Percentiles rank a stretch among this genome's conserved stretches.
phyloP scores from a whole-genome alignment of 371 early-diverging fungal species.

The Cokeromyces recurvatus region DNA sequence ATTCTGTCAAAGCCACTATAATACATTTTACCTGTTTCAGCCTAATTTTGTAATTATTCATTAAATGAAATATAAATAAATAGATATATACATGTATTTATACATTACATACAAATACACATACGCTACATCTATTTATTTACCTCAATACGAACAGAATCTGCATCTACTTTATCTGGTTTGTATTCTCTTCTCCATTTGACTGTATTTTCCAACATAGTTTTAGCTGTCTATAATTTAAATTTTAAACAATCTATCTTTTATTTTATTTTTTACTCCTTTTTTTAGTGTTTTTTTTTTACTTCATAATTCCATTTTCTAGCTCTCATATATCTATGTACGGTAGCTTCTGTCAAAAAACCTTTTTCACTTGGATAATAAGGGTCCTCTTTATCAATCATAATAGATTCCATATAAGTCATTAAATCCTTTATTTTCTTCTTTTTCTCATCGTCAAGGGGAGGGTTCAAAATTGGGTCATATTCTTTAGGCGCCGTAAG shows the following conservation, averaged over 20 bases:
- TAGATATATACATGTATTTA: too few relatives aligned
- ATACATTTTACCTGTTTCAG: constrained; percentile 71
- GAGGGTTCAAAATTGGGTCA: constrained; percentile 15
- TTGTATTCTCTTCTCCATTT: constrained; percentile 69
- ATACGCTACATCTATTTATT: not conserved
- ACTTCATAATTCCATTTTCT: constrained; percentile 57
- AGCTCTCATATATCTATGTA: constrained; percentile 70
- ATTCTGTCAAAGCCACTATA: constrained; percentile 62
- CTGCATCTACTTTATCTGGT: constrained; percentile 62
- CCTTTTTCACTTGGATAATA: constrained; percentile 37
- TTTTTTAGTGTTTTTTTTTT: not conserved
- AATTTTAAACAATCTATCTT: not conserved
- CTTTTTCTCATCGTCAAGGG: constrained; percentile 42
- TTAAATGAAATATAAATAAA: too few relatives aligned
- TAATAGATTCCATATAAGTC: constrained; percentile 41
- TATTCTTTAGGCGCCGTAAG: constrained; percentile 15
- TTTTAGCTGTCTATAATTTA: constrained; percentile 37
- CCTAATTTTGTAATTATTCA: constrained; percentile 17
- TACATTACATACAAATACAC: too few relatives aligned
- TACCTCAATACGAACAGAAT: constrained; percentile 45
- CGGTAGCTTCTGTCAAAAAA: constrained; percentile 45
- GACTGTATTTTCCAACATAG: constrained; percentile 59
- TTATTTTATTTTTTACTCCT: too few relatives aligned
- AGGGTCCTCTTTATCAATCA: constrained; percentile 32
- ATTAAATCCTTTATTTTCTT: constrained; percentile 36